Evolutionary conservation across 768 basidiomycete species (phyloP).

Genomic region (Suillus subalutaceus): DNA sequence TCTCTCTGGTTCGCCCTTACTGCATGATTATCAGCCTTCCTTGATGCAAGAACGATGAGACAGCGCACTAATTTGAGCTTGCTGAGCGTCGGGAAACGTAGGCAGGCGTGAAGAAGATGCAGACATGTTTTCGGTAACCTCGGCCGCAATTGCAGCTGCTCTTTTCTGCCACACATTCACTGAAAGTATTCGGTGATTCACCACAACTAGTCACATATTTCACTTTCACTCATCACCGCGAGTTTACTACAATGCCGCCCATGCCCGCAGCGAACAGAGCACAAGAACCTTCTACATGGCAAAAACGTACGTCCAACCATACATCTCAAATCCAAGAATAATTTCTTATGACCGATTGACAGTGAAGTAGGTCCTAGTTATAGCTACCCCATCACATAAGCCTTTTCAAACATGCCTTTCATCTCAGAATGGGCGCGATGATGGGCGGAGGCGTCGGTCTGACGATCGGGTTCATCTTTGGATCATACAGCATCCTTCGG

Average conservation of each 20-base stretch:
- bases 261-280: slow-evolving; percentile 36
- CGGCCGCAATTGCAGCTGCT: neutral
- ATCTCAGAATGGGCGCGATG: slow-evolving; percentile 82
- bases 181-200: neutral
- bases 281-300: slow-evolving; percentile 69
- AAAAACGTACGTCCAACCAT: slow-evolving; percentile 59
- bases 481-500: slow-evolving; percentile 90
- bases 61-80: slow-evolving; percentile 83
- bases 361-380: slow-evolving; percentile 59
- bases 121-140: slow-evolving; percentile 4
- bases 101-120: slow-evolving; percentile 29
- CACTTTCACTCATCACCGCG: neutral
- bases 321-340: neutral
- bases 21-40: slow-evolving; percentile 34
- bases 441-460: slow-evolving; percentile 95
- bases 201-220: neutral
- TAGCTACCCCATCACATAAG: slow-evolving; percentile 10
- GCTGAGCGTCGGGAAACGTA: slow-evolving; percentile 74
- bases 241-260: slow-evolving; percentile 3
- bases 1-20: slow-evolving; percentile 88
- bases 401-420: slow-evolving; percentile 16
- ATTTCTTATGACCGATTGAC: slow-evolving; percentile 16
- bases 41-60: neutral
- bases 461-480: slow-evolving; percentile 97
- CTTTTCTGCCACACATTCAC: slow-evolving; percentile 9